Conservation (phyloP, 2,329 filamentous ascomycete species). For the Fusarium vanettenii region DNA sequence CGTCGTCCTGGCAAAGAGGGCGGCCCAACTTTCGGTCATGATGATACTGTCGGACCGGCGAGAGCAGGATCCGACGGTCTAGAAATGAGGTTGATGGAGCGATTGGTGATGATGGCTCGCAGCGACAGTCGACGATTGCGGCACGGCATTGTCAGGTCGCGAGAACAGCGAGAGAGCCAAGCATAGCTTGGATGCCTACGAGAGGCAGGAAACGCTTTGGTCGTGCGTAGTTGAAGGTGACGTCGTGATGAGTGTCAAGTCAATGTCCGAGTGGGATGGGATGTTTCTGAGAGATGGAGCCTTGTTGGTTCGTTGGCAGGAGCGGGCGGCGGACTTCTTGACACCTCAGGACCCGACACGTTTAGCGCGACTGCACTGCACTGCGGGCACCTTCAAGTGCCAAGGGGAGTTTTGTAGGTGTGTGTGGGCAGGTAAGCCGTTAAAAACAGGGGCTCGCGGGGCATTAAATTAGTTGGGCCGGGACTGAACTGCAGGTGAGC, state of each 20-base stretch:
- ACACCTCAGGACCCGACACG: neutral
- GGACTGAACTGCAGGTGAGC: neutral
- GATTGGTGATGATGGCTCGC: neutral
- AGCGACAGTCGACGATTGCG: slow-evolving; percentile 10
- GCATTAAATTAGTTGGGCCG: neutral
- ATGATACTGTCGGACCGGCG: neutral
- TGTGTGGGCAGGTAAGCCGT: neutral
- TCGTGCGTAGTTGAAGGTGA: no score
- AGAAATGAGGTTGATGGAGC: neutral
- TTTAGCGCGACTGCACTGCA: neutral
- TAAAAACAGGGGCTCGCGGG: neutral
- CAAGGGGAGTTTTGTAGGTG: neutral
- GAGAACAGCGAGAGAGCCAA: neutral
- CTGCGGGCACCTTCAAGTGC: no score
- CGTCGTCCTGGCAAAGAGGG: slow-evolving; percentile 21
- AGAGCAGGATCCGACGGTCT: neutral
- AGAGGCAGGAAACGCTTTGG: neutral
- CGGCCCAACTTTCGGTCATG: slow-evolving; percentile 26
- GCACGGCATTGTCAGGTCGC: slow-evolving; percentile 26
- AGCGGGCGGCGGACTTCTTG: neutral
- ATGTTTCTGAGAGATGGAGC: neutral
- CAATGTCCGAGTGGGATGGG: slow-evolving; percentile 29
- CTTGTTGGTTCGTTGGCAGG: neutral
- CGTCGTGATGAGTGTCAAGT: neutral
- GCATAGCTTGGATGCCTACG: slow-evolving; percentile 9